phyloP scores from a whole-genome alignment of 1,284 basidiomycete genomes.

The Ceratobasidium sp. region DNA sequence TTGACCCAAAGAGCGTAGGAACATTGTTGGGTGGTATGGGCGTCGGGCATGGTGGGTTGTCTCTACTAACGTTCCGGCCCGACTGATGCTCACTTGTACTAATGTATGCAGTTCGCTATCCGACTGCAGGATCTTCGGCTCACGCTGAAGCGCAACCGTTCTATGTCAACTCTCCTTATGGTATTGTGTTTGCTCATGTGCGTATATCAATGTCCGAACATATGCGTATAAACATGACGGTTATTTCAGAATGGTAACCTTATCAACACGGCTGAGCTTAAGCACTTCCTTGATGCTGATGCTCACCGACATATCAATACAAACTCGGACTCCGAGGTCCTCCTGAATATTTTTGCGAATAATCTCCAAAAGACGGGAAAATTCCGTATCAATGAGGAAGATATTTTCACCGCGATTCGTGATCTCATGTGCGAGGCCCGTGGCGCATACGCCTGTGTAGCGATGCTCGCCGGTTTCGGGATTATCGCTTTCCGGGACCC shows the following conservation, averaged over 20 bases:
- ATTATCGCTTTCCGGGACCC: slow-evolving; percentile 99
- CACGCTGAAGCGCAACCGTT: slow-evolving; percentile 99
- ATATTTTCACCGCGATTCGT: slow-evolving; percentile 94
- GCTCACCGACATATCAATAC: slow-evolving; percentile 99
- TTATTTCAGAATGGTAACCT: slow-evolving; percentile 90
- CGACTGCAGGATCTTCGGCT: slow-evolving; percentile 96
- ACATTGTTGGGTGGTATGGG: slow-evolving; percentile 94
- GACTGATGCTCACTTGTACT: slow-evolving; percentile 5
- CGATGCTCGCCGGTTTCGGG: slow-evolving; percentile 98
- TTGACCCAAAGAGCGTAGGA: slow-evolving; percentile 81
- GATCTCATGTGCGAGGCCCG: slow-evolving; percentile 88
- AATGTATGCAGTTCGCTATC: slow-evolving; percentile 80
- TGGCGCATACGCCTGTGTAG: slow-evolving; percentile 96
- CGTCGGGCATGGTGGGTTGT: slow-evolving; percentile 86
- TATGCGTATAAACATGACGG: neutral
- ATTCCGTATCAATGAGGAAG: slow-evolving; percentile 99
- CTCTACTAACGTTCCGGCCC: slow-evolving; percentile 43
- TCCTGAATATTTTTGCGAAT: slow-evolving; percentile 97
- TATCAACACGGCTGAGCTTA: slow-evolving; percentile 88
- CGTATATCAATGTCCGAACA: slow-evolving; percentile 48
- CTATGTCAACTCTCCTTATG: slow-evolving; percentile 99
- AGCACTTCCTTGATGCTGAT: slow-evolving; percentile 93
- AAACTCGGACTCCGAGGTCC: slow-evolving; percentile 95
- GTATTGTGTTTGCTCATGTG: slow-evolving; percentile 97
- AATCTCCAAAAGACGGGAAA: slow-evolving; percentile 98